phyloP scores from a whole-genome alignment of 495 filamentous ascomycete species.

The Clavariopsis aquatica region DNA sequence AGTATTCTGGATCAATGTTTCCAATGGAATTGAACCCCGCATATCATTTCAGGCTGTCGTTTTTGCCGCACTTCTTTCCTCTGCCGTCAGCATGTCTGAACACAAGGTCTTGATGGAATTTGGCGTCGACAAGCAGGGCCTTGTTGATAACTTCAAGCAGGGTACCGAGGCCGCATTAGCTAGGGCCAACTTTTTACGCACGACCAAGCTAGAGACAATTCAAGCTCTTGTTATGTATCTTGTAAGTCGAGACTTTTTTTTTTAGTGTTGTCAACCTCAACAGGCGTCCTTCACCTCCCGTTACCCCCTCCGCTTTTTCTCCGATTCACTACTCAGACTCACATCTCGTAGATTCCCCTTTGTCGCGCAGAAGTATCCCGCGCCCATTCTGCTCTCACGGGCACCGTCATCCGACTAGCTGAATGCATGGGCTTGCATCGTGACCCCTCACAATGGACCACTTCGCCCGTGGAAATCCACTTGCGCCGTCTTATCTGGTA shows the following conservation, averaged over 20 bases:
- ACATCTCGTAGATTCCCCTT: conserved; percentile 59
- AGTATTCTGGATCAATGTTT: conserved; percentile 63
- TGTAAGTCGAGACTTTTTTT: conserved; percentile 49
- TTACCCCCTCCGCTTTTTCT: neutral
- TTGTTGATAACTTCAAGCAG: conserved; percentile 62
- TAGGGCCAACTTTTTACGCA: conserved; percentile 68
- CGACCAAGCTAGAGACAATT: conserved; percentile 68
- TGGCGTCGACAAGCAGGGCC: conserved; percentile 52
- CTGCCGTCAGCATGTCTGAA: conserved; percentile 63
- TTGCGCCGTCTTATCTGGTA: conserved; percentile 78
- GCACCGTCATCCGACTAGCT: conserved; percentile 68
- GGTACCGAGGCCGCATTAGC: conserved; percentile 64
- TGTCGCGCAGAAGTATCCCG: conserved; percentile 69
- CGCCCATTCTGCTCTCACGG: conserved; percentile 68
- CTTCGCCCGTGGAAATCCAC: conserved; percentile 68
- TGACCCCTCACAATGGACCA: conserved; percentile 62
- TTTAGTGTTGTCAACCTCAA: neutral
- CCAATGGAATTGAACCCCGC: conserved; percentile 56
- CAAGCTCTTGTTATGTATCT: conserved; percentile 76
- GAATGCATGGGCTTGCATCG: conserved; percentile 77
- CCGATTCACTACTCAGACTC: neutral
- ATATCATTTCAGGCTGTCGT: conserved; percentile 66
- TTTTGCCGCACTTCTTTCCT: conserved; percentile 67
- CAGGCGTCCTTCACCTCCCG: too few relatives aligned
- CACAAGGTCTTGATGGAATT: conserved; percentile 52